Evolutionary conservation across 495 filamentous ascomycete species (phyloP), one percentile per base, ranked within the genome.

Genomic region (Daldinia bambusicola): DNA sequence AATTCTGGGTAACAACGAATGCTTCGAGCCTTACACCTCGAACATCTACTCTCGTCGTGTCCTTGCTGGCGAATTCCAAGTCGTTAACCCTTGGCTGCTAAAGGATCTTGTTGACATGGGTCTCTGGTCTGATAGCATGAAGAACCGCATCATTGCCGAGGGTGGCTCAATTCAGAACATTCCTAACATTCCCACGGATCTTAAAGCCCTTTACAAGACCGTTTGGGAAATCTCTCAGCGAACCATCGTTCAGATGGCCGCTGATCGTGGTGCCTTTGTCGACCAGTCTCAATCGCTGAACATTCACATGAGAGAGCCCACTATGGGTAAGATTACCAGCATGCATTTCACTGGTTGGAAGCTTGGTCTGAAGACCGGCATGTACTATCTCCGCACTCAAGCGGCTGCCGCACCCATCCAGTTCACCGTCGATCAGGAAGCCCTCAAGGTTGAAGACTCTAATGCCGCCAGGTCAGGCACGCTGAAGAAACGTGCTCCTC

Each of bases 341-440:
- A 99, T 99, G 95, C 95, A 99, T 84, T 99, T 99, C 78, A 90
- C 96, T 40, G 95, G 95, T 71, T 99, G 95, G 95, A 99, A 98
- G 85, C 89, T 97, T 75, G 95, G 95, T 75, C 88, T 99, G 66
- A 99, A 99, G 89, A 99, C 95, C 10, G 95, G 95, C 82, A 98
- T 99, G 96, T 99, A 99, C 89, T 99, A 99, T 80, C 90, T 99
- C 71, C 94, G 95, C 74, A 99, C 95, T 43, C 96, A 96, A 89
- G 95, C 95, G 61, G 95, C 95, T 18, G 93, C 93, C 4, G 93
- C 94, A 43, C 95, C 95, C 60, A 99, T 99, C 74, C 95, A 99
- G 82, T 99, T 99, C 84, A 99, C 95, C 6, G 95, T 99, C 74
- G 95, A 99, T 82, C 95, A 99, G 84, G 93, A 97, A 81, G 89